Evolutionary conservation across 257 asterid genomes (phyloP), one percentile per base, ranked within the genome.

Genomic region (Forsythia viridissima): DNA sequence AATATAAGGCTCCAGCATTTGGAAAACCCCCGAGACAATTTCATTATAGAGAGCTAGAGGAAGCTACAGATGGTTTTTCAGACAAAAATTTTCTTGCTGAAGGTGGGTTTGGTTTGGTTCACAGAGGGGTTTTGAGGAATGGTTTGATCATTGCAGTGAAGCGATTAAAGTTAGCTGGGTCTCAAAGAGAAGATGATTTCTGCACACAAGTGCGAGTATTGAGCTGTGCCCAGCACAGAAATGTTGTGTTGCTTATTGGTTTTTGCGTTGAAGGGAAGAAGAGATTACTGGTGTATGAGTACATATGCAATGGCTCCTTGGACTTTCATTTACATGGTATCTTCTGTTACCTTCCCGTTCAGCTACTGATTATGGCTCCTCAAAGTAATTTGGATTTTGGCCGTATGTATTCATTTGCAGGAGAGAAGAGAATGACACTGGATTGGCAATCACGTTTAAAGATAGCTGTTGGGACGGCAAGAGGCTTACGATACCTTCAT

Each of bases 201-300:
- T 88, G 89, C 82, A 83, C 92, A 86, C 97, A 94, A 86, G 98
- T 94, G 40, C 82, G 89, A 0, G 93, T 91, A 11, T 81, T 94
- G 86, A 90, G 97, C 74, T 94, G 98, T 86, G 98, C 98, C 69
- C 98, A 92, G 87, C 98, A 94, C 70, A 88, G 93, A 82, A 92
- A 94, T 76, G 97, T 92, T 40, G 98, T 92, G 79, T 80, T 91
- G 86, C 90, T 92, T 73, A 90, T 92, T 82, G 98, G 98, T 38
- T 92, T 92, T 82, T 91, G 97, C 84, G 84, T 90, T 69, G 89
- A 88, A 71, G 88, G 85, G 80, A 85, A 86, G 80, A 85, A 84
- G 89, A 90, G 96, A 85, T 82, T 91, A 36, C 84, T 94, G 77
- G 97, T 94, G 51, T 94, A 92, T 72, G 98, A 94, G 85, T 94